Evolutionary conservation across 352 stramenopile species (phyloP).

Genomic region (Phytophthora pisi): DNA sequence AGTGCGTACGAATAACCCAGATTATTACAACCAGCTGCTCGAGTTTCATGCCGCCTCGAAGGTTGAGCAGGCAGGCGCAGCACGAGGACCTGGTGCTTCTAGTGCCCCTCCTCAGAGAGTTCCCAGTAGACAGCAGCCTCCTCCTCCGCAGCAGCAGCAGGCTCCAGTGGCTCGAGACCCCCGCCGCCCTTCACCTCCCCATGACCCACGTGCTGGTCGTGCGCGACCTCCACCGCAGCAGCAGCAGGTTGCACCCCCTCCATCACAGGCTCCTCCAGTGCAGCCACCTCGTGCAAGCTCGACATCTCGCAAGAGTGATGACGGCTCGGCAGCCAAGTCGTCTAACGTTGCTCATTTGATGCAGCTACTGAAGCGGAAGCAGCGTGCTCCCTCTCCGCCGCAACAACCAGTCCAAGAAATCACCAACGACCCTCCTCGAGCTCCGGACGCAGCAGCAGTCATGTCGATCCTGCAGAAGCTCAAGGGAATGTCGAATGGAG

Average conservation of each 20-base stretch:
- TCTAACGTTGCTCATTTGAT: constrained; percentile 84
- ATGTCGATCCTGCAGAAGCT: constrained; percentile 90
- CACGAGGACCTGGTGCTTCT: constrained; percentile 9
- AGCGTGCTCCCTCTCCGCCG: constrained; percentile 35
- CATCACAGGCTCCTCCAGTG: constrained; percentile 22
- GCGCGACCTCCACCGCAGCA: constrained; percentile 1
- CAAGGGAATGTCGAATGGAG: constrained; percentile 53
- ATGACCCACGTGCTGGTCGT: constrained; percentile 28
- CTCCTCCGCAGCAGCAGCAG: constrained; percentile 9
- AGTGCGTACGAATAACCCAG: constrained; percentile 85
- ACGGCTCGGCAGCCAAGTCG: constrained; percentile 47
- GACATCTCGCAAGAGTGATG: constrained; percentile 22
- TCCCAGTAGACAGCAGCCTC: constrained; percentile 9
- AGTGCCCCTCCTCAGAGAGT: constrained; percentile 20
- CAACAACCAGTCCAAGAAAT: constrained; percentile 47
- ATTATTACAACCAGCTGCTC: constrained; percentile 84
- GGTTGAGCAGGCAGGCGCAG: constrained; percentile 19
- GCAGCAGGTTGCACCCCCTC: constrained; percentile 13
- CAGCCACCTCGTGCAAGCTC: constrained; percentile 21
- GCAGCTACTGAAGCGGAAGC: constrained; percentile 82
- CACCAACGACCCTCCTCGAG: constrained; percentile 60
- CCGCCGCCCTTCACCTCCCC: constrained; percentile 40
- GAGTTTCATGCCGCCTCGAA: constrained; percentile 61
- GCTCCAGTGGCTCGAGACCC: constrained; percentile 32
- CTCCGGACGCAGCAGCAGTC: constrained; percentile 70